These are phyloP conservation scores for Blumeriella jaapii DNA, from an alignment of 2,329 filamentous ascomycete species.

Conservation along the genomic window DNA sequence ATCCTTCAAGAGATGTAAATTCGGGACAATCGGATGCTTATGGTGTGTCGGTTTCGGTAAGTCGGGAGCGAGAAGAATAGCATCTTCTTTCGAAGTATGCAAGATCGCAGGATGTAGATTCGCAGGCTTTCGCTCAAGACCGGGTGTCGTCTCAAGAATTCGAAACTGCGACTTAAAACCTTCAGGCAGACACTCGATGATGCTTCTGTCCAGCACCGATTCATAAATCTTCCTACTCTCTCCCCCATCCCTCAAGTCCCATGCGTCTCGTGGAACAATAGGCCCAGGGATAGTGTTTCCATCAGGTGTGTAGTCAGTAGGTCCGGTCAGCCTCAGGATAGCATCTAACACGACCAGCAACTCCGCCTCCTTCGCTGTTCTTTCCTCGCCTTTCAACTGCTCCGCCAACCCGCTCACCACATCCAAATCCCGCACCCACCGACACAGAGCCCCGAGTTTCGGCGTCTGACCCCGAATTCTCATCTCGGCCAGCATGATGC, in stretches of 20 bases:
- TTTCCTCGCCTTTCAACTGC: slow-evolving; percentile 34
- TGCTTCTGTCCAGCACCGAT: slow-evolving; percentile 46
- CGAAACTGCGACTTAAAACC: slow-evolving; percentile 35
- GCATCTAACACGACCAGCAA: slow-evolving; percentile 51
- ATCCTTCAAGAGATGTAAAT: slow-evolving; percentile 46
- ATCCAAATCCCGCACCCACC: slow-evolving; percentile 62
- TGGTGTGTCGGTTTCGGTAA: slow-evolving; percentile 41
- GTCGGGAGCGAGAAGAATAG: slow-evolving; percentile 38
- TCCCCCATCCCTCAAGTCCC: slow-evolving; percentile 41
- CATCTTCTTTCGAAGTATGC: slow-evolving; percentile 46
- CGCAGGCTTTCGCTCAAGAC: slow-evolving; percentile 50
- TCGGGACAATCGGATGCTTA: slow-evolving; percentile 48
- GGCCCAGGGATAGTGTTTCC: slow-evolving; percentile 28
- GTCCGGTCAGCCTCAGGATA: slow-evolving; percentile 50
- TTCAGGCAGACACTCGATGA: slow-evolving; percentile 33
- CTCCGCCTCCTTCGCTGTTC: slow-evolving; percentile 39
- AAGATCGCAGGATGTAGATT: slow-evolving; percentile 57
- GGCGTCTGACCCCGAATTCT: slow-evolving; percentile 52
- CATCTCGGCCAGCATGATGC: slow-evolving; percentile 58
- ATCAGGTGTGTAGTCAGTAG: slow-evolving; percentile 39
- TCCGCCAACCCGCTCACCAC: slow-evolving; percentile 55
- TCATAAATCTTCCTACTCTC: slow-evolving; percentile 38
- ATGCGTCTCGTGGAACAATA: slow-evolving; percentile 47
- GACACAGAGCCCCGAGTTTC: slow-evolving; percentile 56
- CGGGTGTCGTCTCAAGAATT: slow-evolving; percentile 50